A percentile compares a stretch with the other conserved stretches of the same genome.
Evolutionary conservation across 108 stramenopile genomes (phyloP).

Genomic region (Cyclotella atomus): DNA sequence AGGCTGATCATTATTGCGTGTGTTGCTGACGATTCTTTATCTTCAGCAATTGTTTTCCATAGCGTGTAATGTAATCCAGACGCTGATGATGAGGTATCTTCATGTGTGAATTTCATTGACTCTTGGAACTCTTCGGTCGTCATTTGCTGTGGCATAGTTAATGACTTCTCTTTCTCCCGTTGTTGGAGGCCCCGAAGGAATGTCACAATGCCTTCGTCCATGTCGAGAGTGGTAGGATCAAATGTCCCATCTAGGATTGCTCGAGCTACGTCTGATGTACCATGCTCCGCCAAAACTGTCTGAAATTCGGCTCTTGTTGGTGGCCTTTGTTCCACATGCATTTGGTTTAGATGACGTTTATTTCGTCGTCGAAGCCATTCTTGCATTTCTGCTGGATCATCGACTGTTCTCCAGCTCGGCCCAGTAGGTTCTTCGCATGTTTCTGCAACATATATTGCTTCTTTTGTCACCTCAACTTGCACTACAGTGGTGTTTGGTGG

Average conservation of each 20-base stretch:
- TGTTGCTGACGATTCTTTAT: neutral
- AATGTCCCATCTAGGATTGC: neutral
- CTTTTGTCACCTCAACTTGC: neutral
- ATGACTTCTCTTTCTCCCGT: neutral
- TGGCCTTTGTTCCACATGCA: neutral
- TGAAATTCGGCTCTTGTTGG: neutral
- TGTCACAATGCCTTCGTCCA: neutral
- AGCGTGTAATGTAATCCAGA: neutral
- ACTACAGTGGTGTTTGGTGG: neutral
- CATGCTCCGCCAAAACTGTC: neutral
- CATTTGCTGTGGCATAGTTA: neutral
- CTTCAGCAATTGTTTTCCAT: conserved; percentile 7
- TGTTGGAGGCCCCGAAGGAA: neutral
- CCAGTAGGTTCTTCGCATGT: neutral
- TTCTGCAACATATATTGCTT: neutral
- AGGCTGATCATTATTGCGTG: neutral
- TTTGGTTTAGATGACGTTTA: neutral
- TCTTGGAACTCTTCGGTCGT: neutral
- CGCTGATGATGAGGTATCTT: neutral
- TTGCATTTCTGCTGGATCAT: neutral
- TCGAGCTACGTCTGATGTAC: neutral
- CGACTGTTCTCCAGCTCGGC: neutral
- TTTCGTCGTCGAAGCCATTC: neutral
- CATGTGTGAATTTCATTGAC: neutral
- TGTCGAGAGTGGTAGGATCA: neutral